A percentile compares a stretch with the other conserved stretches of the same genome.
Evolutionary conservation across 2,329 filamentous ascomycete species (phyloP).

Genomic region (Colletotrichum echinochloae): DNA sequence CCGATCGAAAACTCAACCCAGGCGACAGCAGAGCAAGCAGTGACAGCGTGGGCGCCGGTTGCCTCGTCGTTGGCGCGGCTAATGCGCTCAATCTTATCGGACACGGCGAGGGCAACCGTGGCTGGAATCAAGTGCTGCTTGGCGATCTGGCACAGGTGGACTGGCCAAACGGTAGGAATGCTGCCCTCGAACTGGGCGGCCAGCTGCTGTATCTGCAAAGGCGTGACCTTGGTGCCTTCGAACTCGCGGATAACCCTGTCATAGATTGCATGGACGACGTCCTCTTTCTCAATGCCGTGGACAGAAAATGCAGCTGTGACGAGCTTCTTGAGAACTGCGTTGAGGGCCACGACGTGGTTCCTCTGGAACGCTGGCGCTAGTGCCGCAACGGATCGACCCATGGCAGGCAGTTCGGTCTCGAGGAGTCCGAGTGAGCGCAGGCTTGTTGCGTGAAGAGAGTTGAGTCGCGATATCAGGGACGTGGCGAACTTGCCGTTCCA

Average conservation of each 20-base stretch:
- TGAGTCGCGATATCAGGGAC: slow-evolving; percentile 67
- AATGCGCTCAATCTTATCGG: slow-evolving; percentile 46
- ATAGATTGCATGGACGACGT: slow-evolving; percentile 8
- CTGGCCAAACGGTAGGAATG: slow-evolving; percentile 53
- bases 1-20: slow-evolving; percentile 83
- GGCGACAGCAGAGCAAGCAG: slow-evolving; percentile 58
- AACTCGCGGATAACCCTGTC: neutral
- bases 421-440: slow-evolving; percentile 72
- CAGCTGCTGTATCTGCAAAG: slow-evolving; percentile 13
- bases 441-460: slow-evolving; percentile 63
- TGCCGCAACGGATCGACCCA: slow-evolving; percentile 66
- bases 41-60: slow-evolving; percentile 1
- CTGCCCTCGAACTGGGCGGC: slow-evolving; percentile 40
- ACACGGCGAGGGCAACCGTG: slow-evolving; percentile 57
- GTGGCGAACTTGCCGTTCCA: slow-evolving; percentile 56
- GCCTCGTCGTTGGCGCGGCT: slow-evolving; percentile 16
- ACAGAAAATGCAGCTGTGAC: slow-evolving; percentile 56
- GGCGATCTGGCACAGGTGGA: slow-evolving; percentile 54
- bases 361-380: slow-evolving; percentile 62
- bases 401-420: slow-evolving; percentile 72
- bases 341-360: slow-evolving; percentile 63
- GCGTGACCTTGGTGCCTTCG: slow-evolving; percentile 3
- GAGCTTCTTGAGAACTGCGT: slow-evolving; percentile 60
- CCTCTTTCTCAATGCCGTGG: slow-evolving; percentile 48
- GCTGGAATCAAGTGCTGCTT: slow-evolving; percentile 60